These are phyloP conservation scores for Metschnikowia henanensis DNA, from an alignment of 805 yeast genomes.

Conservation along the genomic window DNA sequence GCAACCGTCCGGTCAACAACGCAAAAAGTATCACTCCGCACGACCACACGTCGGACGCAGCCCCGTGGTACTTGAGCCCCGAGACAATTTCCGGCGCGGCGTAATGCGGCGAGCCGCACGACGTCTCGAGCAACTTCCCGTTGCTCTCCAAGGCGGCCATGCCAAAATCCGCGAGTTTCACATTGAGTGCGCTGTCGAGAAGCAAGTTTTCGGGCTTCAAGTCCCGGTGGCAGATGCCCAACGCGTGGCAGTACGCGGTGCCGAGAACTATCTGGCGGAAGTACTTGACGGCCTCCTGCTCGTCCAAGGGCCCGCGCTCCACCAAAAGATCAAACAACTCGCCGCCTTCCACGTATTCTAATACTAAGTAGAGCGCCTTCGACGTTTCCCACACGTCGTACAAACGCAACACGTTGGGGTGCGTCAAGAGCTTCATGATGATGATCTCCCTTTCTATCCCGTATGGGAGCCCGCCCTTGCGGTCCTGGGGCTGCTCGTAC, in stretches of 20 bases:
- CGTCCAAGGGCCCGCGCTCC: slow-evolving; percentile 67
- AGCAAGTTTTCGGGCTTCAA: slow-evolving; percentile 79
- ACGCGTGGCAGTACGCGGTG: slow-evolving; percentile 77
- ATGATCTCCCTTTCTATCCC: slow-evolving; percentile 98
- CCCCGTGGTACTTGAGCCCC: slow-evolving; percentile 78
- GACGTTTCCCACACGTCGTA: slow-evolving; percentile 99
- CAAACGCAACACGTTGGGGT: slow-evolving; percentile 88
- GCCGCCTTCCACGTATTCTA: slow-evolving; percentile 89
- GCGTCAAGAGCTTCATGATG: slow-evolving; percentile 93
- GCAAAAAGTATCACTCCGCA: slow-evolving; percentile 85
- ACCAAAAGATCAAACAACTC: slow-evolving; percentile 77
- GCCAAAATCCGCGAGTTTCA: slow-evolving; percentile 84
- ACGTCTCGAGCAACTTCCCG: slow-evolving; percentile 70
- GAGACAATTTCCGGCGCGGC: slow-evolving; percentile 87
- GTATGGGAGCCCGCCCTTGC: slow-evolving; percentile 65
- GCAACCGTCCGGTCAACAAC: slow-evolving; percentile 74
- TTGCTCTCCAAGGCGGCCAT: slow-evolving; percentile 84
- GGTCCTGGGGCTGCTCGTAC: slow-evolving; percentile 23
- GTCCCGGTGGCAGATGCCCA: slow-evolving; percentile 80
- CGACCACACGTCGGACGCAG: slow-evolving; percentile 87
- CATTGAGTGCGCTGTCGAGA: slow-evolving; percentile 63
- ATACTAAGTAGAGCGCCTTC: slow-evolving; percentile 76
- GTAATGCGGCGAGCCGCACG: slow-evolving; percentile 88
- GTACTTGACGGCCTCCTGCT: slow-evolving; percentile 71
- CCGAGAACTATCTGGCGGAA: slow-evolving; percentile 78